Evolutionary conservation across 345 rosid species (phyloP), one percentile per base, ranked within the genome.

Genomic region (Erucastrum elatum): DNA sequence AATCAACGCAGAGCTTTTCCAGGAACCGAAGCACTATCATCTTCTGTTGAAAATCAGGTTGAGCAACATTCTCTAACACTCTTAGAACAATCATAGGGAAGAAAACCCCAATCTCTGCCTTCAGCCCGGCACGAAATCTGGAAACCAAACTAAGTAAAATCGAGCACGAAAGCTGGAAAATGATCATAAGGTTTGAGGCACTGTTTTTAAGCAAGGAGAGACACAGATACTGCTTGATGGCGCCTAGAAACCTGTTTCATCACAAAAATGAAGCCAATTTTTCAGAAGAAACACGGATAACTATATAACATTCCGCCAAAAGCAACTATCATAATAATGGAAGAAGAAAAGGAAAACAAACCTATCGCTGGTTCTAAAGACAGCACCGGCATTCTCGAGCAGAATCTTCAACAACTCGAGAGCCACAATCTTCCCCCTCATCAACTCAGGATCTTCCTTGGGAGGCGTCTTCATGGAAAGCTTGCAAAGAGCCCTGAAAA

Each of bases 111-210:
- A 96, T 96, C 89, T 96, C 98, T 71, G 99, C 99, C 88, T 96
- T 93, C 82, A 96, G 79, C 82, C 99, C 98, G 75, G 98, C 97
- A 81, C 97, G 92, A 84, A 96, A 96, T 80, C 98, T 90, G 41
- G 98, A 91, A 58, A 96, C 98, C 69, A 93, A 87, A 82, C 99
- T 96, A 77, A 96, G 91, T 78, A 96, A 93, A 83, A 96, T 96
- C 80, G 99, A 96, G 90, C 99, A 96, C 76, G 99, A 96, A 85
- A 96, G 98, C 89, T 96, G 99, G 90, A 93, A 96, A 82, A 96
- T 86, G 75, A 96, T 93, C 93, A 96, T 89, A 56, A 96, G 94
- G 74, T 90, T 90, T 3, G 99, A 96, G 71, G 96, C 96, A 70
- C 95, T 91, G 85, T 96, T 93, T 90, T 96, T 96, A 88, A 96